Percentiles rank a stretch among this genome's conserved stretches.
Evolutionary conservation across 495 filamentous ascomycete genomes (phyloP).

Genomic region (Hypoxylon subgilvum): DNA sequence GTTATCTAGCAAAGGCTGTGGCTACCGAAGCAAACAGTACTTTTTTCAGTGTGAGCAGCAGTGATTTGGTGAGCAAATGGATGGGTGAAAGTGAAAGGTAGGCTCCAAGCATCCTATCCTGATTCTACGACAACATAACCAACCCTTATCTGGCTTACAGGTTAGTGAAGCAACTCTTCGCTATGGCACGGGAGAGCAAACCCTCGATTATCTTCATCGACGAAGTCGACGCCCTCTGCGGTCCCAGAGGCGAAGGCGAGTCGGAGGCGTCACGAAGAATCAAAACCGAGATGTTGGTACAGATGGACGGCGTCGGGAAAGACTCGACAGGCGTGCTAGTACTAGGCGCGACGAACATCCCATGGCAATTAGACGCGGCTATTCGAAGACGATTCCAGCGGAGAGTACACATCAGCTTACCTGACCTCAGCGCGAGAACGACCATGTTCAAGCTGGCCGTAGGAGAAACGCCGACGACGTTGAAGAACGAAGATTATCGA

Average conservation of each 20-base stretch:
- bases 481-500: constrained; percentile 77
- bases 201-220: constrained; percentile 99
- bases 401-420: constrained; percentile 91
- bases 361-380: constrained; percentile 98
- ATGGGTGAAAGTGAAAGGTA: constrained; percentile 99
- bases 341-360: constrained; percentile 96
- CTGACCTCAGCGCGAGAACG: constrained; percentile 84
- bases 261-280: constrained; percentile 96
- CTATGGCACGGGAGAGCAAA: constrained; percentile 97
- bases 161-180: constrained; percentile 95
- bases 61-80: constrained; percentile 97
- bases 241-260: constrained; percentile 95
- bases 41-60: constrained; percentile 98
- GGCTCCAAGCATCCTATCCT: constrained; percentile 23
- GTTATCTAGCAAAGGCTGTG: constrained; percentile 94
- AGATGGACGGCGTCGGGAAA: constrained; percentile 98
- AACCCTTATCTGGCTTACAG: constrained; percentile 52
- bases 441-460: constrained; percentile 97
- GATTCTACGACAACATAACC: background rate
- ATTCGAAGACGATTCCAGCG: constrained; percentile 96
- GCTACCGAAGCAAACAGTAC: constrained; percentile 98
- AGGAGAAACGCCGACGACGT: constrained; percentile 85
- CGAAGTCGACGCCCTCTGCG: constrained; percentile 96
- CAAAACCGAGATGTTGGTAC: constrained; percentile 97
- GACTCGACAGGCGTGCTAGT: constrained; percentile 94